phyloP scores from a whole-genome alignment of 2,329 filamentous ascomycete species.

The Penicillium oxalicum region DNA sequence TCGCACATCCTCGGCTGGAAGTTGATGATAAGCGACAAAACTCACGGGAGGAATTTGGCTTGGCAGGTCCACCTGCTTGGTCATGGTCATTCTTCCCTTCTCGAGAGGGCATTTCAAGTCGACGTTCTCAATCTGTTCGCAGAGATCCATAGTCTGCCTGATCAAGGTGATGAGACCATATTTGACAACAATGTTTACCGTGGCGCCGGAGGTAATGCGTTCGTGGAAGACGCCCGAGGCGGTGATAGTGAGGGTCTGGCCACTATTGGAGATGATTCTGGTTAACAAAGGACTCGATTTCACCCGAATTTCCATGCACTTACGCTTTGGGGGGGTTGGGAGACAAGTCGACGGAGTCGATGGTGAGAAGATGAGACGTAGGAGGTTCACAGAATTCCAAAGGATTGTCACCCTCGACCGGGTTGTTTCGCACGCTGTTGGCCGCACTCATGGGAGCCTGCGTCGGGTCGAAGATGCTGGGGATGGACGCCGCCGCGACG shows the following conservation, averaged over 20 bases:
- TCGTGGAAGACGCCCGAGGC: conserved; percentile 70
- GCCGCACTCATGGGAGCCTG: conserved; percentile 47
- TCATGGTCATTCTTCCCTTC: conserved; percentile 65
- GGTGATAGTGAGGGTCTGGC: conserved; percentile 68
- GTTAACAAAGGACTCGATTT: conserved; percentile 7
- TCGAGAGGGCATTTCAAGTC: conserved; percentile 84
- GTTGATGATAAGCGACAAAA: conserved; percentile 16
- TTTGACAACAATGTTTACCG: conserved; percentile 79
- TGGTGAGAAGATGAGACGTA: conserved; percentile 62
- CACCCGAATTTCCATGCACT: conserved; percentile 32
- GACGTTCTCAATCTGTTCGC: conserved; percentile 81
- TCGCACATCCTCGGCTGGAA: too few species aligned
- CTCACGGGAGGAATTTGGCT: conserved; percentile 81
- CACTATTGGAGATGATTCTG: conserved; percentile 49
- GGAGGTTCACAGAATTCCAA: conserved; percentile 72
- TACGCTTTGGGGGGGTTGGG: conserved; percentile 88
- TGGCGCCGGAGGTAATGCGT: conserved; percentile 69
- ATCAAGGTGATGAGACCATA: conserved; percentile 90
- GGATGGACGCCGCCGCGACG: conserved; percentile 39
- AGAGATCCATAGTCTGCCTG: conserved; percentile 73
- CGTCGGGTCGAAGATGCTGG: conserved; percentile 46
- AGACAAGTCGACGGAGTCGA: conserved; percentile 70
- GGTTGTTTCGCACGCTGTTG: conserved; percentile 41
- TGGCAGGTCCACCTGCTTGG: conserved; percentile 79
- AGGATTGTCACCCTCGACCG: conserved; percentile 80